Percentiles rank a stretch among this genome's conserved stretches.
Evolutionary conservation across 2,329 filamentous ascomycete species (phyloP).

Genomic region (Sporothrix inflata): DNA sequence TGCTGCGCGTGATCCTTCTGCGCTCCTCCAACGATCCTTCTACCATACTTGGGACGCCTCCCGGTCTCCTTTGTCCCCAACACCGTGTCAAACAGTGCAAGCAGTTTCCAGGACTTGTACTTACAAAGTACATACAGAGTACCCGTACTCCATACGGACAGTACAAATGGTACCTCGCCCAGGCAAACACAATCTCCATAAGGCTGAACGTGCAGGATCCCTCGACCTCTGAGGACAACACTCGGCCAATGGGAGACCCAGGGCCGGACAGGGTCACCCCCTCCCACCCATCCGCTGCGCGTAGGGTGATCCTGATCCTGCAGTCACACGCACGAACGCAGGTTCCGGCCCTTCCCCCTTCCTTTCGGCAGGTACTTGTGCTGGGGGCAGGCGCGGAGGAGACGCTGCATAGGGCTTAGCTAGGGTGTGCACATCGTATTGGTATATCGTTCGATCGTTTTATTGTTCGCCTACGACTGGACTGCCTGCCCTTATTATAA

Average conservation of each 20-base stretch:
- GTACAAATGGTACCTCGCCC: not conserved
- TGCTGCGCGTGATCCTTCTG: not conserved
- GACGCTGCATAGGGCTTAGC: not conserved
- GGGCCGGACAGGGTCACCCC: not conserved
- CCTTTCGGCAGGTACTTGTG: not conserved
- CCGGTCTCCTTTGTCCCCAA: not conserved
- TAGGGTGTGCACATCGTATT: not conserved
- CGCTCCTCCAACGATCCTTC: not conserved
- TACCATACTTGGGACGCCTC: not conserved
- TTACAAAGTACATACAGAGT: too few species aligned
- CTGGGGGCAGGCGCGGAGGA: not conserved
- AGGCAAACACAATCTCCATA: not conserved
- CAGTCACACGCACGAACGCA: constrained; percentile 5
- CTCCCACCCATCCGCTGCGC: not conserved
- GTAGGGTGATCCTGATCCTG: constrained; percentile 1
- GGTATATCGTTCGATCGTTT: not conserved
- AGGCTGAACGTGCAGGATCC: not conserved
- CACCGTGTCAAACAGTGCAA: not conserved
- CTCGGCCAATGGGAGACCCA: constrained; percentile 3
- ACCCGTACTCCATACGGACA: not conserved
- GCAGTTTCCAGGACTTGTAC: not conserved
- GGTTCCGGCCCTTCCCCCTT: not conserved
- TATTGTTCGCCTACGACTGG: not conserved
- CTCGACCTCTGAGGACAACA: not conserved
- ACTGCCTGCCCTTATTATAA: not conserved